Evolutionary conservation across 805 yeast species (phyloP).

Genomic region (Pichia scutulata): DNA sequence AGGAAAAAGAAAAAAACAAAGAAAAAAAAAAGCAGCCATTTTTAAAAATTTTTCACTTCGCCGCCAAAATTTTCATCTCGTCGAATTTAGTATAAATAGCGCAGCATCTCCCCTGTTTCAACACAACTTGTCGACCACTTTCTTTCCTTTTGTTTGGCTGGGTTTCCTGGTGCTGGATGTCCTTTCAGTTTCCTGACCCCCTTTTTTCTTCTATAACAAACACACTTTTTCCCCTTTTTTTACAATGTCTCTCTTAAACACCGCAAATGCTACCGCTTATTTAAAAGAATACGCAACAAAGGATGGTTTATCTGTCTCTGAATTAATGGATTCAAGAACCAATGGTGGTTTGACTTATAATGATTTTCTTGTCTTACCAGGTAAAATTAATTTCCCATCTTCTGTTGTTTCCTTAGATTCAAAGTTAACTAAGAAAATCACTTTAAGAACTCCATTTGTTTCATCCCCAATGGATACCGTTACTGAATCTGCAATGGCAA

Average conservation of each 20-base stretch:
- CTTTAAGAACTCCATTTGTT: conserved; percentile 88
- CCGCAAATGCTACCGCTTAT: conserved; percentile 57
- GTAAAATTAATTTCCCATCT: conserved; percentile 86
- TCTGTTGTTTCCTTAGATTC: conserved; percentile 71
- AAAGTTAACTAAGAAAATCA: conserved; percentile 83
- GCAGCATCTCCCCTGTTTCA: background rate
- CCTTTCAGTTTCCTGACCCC: conserved; percentile 21
- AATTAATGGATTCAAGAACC: conserved; percentile 79
- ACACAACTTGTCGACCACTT: background rate
- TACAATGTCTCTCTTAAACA: conserved; percentile 27
- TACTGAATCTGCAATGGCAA: conserved; percentile 96
- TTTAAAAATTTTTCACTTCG: background rate
- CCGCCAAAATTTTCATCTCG: background rate
- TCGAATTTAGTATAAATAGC: background rate
- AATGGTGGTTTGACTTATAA: conserved; percentile 98
- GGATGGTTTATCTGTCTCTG: conserved; percentile 80
- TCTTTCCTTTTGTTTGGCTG: background rate
- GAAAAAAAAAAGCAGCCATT: no score
- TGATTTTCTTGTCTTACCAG: conserved; percentile 92
- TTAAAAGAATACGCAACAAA: conserved; percentile 56
- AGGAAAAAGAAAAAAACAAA: no score
- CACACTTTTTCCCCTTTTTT: conserved; percentile 12
- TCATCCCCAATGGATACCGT: conserved; percentile 99
- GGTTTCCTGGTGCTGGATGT: conserved; percentile 2
- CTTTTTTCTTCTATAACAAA: background rate